These are phyloP conservation scores for Raddia distichophylla DNA, from an alignment of 176 grass and related monocot genomes.

Conservation along the genomic window DNA sequence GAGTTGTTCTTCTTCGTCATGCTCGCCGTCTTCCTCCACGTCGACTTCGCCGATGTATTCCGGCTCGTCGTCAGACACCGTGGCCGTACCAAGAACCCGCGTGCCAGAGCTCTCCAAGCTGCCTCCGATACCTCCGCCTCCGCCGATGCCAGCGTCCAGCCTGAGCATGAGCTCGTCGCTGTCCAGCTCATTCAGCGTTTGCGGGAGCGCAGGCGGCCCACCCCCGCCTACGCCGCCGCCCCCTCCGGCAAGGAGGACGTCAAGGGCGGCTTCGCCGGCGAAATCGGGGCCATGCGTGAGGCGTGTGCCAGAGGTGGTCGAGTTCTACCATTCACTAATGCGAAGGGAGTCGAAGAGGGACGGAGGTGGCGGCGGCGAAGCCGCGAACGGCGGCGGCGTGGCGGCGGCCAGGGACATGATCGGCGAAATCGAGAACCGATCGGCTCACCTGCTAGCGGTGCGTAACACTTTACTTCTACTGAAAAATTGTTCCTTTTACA, in stretches of 20 bases:
- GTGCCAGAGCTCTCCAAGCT: slow-evolving; percentile 56
- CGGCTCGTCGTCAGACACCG: slow-evolving; percentile 56
- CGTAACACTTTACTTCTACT: slow-evolving; percentile 31
- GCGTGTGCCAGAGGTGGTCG: slow-evolving; percentile 89
- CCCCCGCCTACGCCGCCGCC: slow-evolving; percentile 78
- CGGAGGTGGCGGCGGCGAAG: not conserved
- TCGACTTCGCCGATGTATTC: slow-evolving; percentile 45
- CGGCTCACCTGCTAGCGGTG: slow-evolving; percentile 91
- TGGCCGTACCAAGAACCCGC: slow-evolving; percentile 36
- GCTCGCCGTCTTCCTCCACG: slow-evolving; percentile 61
- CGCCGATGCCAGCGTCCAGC: slow-evolving; percentile 30
- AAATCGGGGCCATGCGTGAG: slow-evolving; percentile 51
- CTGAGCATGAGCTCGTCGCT: not conserved
- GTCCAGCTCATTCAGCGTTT: not conserved
- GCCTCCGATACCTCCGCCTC: slow-evolving; percentile 78
- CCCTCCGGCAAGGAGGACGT: slow-evolving; percentile 47
- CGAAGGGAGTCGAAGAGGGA: slow-evolving; percentile 79
- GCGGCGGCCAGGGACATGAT: slow-evolving; percentile 86
- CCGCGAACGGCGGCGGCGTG: slow-evolving; percentile 31
- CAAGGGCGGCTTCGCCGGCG: slow-evolving; percentile 20
- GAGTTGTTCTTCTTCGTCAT: slow-evolving; percentile 48
- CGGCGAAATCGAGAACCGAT: slow-evolving; percentile 99
- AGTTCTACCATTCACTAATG: slow-evolving; percentile 99
- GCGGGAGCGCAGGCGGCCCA: slow-evolving; percentile 7
- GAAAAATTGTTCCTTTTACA: not conserved